Conservation (phyloP, 2,329 filamentous ascomycete genomes). For the Cadophora gregata region DNA sequence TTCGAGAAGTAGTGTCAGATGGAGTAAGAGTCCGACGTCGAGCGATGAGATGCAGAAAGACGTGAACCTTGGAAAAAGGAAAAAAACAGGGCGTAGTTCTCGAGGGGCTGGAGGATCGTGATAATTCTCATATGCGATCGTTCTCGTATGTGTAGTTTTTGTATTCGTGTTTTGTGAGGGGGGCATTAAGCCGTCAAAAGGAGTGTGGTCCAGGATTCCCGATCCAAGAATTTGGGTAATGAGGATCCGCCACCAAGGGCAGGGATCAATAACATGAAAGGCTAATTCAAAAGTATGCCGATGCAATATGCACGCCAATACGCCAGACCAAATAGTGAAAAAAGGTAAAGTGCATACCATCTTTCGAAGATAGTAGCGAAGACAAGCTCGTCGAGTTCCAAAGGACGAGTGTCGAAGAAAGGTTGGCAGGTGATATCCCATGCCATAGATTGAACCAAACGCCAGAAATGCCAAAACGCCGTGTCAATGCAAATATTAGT, state of each 20-base stretch:
- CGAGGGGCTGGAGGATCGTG: slow-evolving; percentile 30
- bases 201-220: slow-evolving; percentile 42
- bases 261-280: slow-evolving; percentile 30
- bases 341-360: slow-evolving; percentile 27
- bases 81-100: slow-evolving; percentile 17
- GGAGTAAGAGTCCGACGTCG: slow-evolving; percentile 16
- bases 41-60: slow-evolving; percentile 3
- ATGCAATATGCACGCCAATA: slow-evolving; percentile 41
- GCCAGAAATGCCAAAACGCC: slow-evolving; percentile 39
- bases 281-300: slow-evolving; percentile 40
- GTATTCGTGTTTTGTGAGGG: slow-evolving; percentile 22
- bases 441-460: slow-evolving; percentile 35
- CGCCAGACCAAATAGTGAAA: slow-evolving; percentile 37
- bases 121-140: slow-evolving; percentile 38
- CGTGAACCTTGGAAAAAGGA: slow-evolving; percentile 18
- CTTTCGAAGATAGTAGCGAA: slow-evolving; percentile 32
- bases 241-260: slow-evolving; percentile 30
- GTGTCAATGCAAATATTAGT: slow-evolving; percentile 50
- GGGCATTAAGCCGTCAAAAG: slow-evolving; percentile 33
- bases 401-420: slow-evolving; percentile 32
- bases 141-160: slow-evolving; percentile 33
- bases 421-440: slow-evolving; percentile 14
- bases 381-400: slow-evolving; percentile 18
- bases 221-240: slow-evolving; percentile 40
- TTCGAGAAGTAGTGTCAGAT: slow-evolving; percentile 10